Evolutionary conservation across 2,329 filamentous ascomycete genomes (phyloP), one percentile per base, ranked within the genome.

Genomic region (Claviceps sp.): DNA sequence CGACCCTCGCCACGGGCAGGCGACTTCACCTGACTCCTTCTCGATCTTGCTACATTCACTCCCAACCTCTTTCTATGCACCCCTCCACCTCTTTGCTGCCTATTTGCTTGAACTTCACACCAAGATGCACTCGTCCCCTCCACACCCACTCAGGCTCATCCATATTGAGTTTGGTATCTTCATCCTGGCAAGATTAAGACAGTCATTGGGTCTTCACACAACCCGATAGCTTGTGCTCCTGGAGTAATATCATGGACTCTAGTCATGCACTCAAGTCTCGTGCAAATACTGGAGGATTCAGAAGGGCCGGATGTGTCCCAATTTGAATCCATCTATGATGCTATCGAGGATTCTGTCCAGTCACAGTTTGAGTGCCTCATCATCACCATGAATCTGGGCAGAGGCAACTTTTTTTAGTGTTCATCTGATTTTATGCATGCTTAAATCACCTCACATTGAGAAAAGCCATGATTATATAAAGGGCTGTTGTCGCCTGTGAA

Each of bases 201-300:
- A 38, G 30, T 14, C 34, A 48, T 52, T 26, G 13, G 24, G 17
- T 17, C 45, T 50, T 17, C 14, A 24, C 50, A 17, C 48, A 30
- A 30, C 38, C 42, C 24, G 17, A 42, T 40, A 45, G 16, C 5
- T 4, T 34, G 26, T 50, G 49, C 6, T 8, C 40, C 43, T 11
- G 34, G 8, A 17, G 6, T 37, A 7, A 39, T 22, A 39, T n/a
- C 24, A 26, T 34, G 7, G 38, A 24, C 11, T 39, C 44, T 19
- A 40, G 53, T 54, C 50, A 54, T 52, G 50, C 50, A 37, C 38
- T 48, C 53, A 48, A 45, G 45, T 50, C 53, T 48, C 50, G 53
- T 55, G 53, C 48, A 51, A 52, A 50, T 48, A 40, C 45, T 41
- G 19, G 43, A 51, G 48, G 39, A n/a, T 37, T 47, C 42, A 50